Conservation (phyloP, 495 filamentous ascomycete species). For the Daldinia loculata region DNA sequence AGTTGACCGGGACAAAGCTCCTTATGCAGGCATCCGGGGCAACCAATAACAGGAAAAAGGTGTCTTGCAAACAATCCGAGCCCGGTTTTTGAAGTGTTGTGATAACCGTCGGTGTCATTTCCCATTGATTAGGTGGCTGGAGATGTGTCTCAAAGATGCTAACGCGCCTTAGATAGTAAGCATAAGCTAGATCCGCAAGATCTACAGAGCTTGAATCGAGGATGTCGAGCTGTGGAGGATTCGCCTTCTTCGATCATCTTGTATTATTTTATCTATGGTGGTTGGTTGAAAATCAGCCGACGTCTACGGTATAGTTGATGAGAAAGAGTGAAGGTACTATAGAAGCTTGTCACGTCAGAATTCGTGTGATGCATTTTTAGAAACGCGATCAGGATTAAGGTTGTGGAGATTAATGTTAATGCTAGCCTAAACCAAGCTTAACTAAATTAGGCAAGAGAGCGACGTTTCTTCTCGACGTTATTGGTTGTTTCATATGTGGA, state of each 20-base stretch:
- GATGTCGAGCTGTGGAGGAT: background rate
- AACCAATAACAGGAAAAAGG: background rate
- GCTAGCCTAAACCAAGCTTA: slow-evolving; percentile 20
- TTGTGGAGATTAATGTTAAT: slow-evolving; percentile 18
- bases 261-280: slow-evolving; percentile 1
- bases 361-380: slow-evolving; percentile 43
- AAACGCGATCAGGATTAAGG: slow-evolving; percentile 40
- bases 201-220: slow-evolving; percentile 8
- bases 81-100: background rate
- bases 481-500: slow-evolving; percentile 27
- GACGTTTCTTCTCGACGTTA: slow-evolving; percentile 3
- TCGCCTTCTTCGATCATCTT: background rate
- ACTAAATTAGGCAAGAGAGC: slow-evolving; percentile 25
- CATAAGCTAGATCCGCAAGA: slow-evolving; percentile 24
- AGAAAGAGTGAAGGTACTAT: background rate
- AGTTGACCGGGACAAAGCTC: slow-evolving; percentile 4
- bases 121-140: slow-evolving; percentile 30
- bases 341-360: slow-evolving; percentile 19
- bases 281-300: background rate
- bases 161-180: slow-evolving; percentile 6
- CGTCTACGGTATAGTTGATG: background rate
- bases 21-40: slow-evolving; percentile 8
- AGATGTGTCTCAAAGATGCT: slow-evolving; percentile 20
- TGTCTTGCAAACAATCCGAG: background rate
- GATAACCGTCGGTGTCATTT: slow-evolving; percentile 21